Evolutionary conservation across 805 yeast genomes (phyloP).

Genomic region (Groenewaldozyma salmanticensis): DNA sequence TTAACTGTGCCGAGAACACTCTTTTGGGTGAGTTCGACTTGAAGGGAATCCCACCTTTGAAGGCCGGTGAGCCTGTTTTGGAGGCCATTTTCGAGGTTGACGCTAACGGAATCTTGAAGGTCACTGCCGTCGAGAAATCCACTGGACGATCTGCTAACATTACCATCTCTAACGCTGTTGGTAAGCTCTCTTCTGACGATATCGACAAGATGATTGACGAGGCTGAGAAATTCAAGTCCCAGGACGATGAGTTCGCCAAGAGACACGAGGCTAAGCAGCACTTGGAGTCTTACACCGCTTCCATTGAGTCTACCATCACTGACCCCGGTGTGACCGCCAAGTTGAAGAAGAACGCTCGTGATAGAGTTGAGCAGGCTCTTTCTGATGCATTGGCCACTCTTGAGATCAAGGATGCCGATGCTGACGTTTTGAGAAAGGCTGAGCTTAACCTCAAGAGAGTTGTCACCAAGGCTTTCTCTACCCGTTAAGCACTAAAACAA

Average conservation of each 20-base stretch:
- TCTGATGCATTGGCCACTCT: slow-evolving; percentile 97
- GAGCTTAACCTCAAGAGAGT: slow-evolving; percentile 98
- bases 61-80: slow-evolving; percentile 98
- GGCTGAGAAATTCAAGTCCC: slow-evolving; percentile 98
- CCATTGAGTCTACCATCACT: slow-evolving; percentile 90
- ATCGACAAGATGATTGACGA: slow-evolving; percentile 98
- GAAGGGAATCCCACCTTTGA: slow-evolving; percentile 95
- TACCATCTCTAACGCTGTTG: slow-evolving; percentile 98
- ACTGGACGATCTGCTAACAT: slow-evolving; percentile 98
- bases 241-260: slow-evolving; percentile 99
- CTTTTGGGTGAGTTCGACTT: slow-evolving; percentile 97
- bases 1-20: slow-evolving; percentile 95
- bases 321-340: slow-evolving; percentile 98
- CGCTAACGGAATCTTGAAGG: slow-evolving; percentile 99
- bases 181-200: slow-evolving; percentile 93
- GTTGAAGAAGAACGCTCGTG: slow-evolving; percentile 94
- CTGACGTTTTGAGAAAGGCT: slow-evolving; percentile 98
- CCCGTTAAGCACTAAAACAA: too few species aligned
- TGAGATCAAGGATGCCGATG: slow-evolving; percentile 90
- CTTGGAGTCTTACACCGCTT: slow-evolving; percentile 95
- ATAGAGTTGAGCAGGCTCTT: slow-evolving; percentile 94
- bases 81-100: slow-evolving; percentile 99
- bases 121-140: slow-evolving; percentile 96
- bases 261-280: slow-evolving; percentile 98
- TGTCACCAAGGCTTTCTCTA: slow-evolving; percentile 97